Percentiles rank a stretch among this genome's conserved stretches.
Evolutionary conservation across 2,329 filamentous ascomycete genomes (phyloP).

Genomic region (Alternaria dauci): DNA sequence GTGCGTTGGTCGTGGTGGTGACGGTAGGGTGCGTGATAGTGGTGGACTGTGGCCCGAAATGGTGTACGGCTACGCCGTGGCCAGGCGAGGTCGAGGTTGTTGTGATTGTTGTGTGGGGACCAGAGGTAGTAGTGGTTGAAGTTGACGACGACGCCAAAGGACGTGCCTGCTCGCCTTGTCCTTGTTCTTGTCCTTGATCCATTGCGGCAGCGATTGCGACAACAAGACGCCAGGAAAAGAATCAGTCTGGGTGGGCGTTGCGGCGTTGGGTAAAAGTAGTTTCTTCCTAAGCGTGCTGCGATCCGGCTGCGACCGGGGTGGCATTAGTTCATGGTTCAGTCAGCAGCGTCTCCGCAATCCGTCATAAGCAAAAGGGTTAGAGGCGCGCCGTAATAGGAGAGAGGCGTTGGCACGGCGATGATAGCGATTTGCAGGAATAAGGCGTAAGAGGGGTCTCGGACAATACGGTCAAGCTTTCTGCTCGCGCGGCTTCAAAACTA

Average conservation of each 20-base stretch:
- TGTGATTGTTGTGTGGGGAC: constrained; percentile 40
- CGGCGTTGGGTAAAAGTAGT: constrained; percentile 18
- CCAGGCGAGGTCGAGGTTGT: constrained; percentile 31
- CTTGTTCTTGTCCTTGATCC: constrained; percentile 20
- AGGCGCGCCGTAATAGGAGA: constrained; percentile 7
- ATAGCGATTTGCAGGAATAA: constrained; percentile 1
- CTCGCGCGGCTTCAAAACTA: not conserved
- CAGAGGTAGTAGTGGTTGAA: constrained; percentile 36
- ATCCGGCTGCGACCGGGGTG: constrained; percentile 27
- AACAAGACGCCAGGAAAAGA: not conserved
- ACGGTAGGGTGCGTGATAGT: constrained; percentile 41
- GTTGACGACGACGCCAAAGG: constrained; percentile 27
- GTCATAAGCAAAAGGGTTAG: constrained; percentile 10
- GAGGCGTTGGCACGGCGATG: constrained; percentile 10
- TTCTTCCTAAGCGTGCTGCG: constrained; percentile 23
- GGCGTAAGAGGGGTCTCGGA: constrained; percentile 2
- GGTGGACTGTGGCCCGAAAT: constrained; percentile 34
- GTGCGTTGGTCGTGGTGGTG: constrained; percentile 36
- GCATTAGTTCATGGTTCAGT: constrained; percentile 28
- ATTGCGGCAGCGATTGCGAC: constrained; percentile 15
- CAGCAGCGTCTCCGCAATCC: constrained; percentile 17
- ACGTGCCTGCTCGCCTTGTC: constrained; percentile 15
- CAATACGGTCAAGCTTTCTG: not conserved
- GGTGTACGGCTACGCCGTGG: constrained; percentile 31
- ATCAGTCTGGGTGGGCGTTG: not conserved